phyloP scores from a whole-genome alignment of 1,139 yeast species.

The Zygoascus sp. region DNA sequence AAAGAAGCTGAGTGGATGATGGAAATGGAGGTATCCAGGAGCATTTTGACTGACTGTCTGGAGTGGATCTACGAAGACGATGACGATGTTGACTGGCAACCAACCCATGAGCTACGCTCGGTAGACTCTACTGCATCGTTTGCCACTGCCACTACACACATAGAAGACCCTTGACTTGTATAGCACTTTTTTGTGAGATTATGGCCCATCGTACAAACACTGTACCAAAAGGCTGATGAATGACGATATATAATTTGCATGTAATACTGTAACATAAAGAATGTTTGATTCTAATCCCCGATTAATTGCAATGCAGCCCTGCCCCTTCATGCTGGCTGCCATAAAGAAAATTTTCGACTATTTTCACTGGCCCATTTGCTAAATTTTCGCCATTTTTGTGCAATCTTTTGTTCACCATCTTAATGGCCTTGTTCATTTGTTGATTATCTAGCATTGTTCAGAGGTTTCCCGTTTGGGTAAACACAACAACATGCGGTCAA shows the following conservation, averaged over 20 bases:
- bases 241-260: no score
- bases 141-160: slow-evolving; percentile 28
- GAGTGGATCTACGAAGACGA: slow-evolving; percentile 36
- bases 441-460: not conserved
- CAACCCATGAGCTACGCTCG: not conserved
- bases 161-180: not conserved
- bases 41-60: slow-evolving; percentile 32
- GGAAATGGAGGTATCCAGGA: slow-evolving; percentile 50
- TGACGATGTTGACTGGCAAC: slow-evolving; percentile 20
- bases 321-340: no score
- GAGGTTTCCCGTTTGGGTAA: not conserved
- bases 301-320: no score
- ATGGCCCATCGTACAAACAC: no score
- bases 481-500: not conserved
- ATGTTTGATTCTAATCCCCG: no score
- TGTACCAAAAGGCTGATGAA: no score
- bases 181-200: not conserved
- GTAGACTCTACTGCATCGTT: slow-evolving; percentile 26
- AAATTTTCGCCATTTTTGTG: no score
- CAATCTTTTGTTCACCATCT: no score
- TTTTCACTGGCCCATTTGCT: no score
- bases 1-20: slow-evolving; percentile 57
- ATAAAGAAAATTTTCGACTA: no score
- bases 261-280: no score
- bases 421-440: no score